A percentile compares a stretch with the other conserved stretches of the same genome.
These are phyloP conservation scores for Thielaviopsis populi DNA, from an alignment of 2,329 filamentous ascomycete genomes.

Conservation along the genomic window DNA sequence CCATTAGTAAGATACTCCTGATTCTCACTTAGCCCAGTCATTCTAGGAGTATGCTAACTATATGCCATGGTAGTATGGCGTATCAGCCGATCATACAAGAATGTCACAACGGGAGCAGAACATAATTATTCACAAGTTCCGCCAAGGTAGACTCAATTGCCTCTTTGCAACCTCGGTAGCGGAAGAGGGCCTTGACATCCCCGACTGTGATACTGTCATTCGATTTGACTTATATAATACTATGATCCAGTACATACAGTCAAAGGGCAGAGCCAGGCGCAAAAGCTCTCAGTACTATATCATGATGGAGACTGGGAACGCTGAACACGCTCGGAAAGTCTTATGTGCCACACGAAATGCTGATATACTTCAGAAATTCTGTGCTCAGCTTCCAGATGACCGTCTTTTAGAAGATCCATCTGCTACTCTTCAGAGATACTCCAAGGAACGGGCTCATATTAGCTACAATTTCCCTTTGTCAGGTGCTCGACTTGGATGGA, in stretches of 20 bases:
- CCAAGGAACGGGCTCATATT: slow-evolving; percentile 25
- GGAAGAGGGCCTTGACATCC: slow-evolving; percentile 53
- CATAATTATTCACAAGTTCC: slow-evolving; percentile 51
- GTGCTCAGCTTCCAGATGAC: slow-evolving; percentile 57
- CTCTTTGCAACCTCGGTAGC: slow-evolving; percentile 52
- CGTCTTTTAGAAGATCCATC: slow-evolving; percentile 26
- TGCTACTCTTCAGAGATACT: not conserved
- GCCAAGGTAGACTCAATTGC: slow-evolving; percentile 43
- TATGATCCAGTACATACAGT: slow-evolving; percentile 91
- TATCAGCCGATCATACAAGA: slow-evolving; percentile 23
- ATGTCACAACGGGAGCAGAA: slow-evolving; percentile 63
- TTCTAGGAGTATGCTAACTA: slow-evolving; percentile 26
- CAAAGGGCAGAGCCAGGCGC: slow-evolving; percentile 71
- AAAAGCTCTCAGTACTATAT: slow-evolving; percentile 64
- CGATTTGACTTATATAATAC: slow-evolving; percentile 80
- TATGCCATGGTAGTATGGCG: slow-evolving; percentile 3
- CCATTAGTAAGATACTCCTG: slow-evolving; percentile 44
- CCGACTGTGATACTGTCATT: slow-evolving; percentile 51
- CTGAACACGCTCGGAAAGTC: slow-evolving; percentile 40
- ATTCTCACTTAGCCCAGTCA: not conserved
- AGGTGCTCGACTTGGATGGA: slow-evolving; percentile 65
- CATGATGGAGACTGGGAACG: slow-evolving; percentile 63
- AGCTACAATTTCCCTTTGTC: slow-evolving; percentile 48
- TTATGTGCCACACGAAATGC: slow-evolving; percentile 47
- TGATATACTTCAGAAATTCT: slow-evolving; percentile 56